A percentile compares a stretch with the other conserved stretches of the same genome.
phyloP scores from a whole-genome alignment of 2,329 filamentous ascomycete species.

The Sporothrix schenckii region DNA sequence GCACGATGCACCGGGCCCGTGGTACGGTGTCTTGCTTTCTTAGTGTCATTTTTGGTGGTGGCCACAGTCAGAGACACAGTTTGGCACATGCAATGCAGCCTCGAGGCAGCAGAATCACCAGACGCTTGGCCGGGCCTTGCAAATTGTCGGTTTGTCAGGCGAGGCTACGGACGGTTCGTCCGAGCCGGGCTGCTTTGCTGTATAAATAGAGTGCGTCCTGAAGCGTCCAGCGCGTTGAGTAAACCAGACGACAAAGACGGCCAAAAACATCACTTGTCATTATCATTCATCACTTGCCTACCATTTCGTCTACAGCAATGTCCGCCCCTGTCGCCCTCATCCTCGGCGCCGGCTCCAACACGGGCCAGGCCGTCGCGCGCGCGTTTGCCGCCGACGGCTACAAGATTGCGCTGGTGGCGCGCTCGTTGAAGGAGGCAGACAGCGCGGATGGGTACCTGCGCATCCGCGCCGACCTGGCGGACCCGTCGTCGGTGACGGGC shows the following conservation, averaged over 20 bases:
- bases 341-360: conserved; percentile 49
- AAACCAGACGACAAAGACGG: not conserved
- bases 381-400: conserved; percentile 49
- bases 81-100: not conserved
- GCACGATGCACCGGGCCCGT: not conserved
- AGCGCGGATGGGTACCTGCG: conserved; percentile 40
- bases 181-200: not conserved
- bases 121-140: too few relatives aligned
- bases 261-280: not conserved
- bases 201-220: not conserved
- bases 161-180: conserved; percentile 9
- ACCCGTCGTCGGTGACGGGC: conserved; percentile 42
- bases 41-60: too few relatives aligned
- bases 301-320: not conserved
- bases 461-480: conserved; percentile 45
- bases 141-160: not conserved
- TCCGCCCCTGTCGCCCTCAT: conserved; percentile 43
- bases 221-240: too few relatives aligned
- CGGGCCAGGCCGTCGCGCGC: conserved; percentile 45
- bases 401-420: conserved; percentile 47
- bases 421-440: conserved; percentile 41
- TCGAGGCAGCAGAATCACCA: not conserved
- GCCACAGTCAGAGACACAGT: not conserved
- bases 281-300: not conserved
- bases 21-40: too few relatives aligned